Evolutionary conservation across 495 filamentous ascomycete genomes (phyloP), one percentile per base, ranked within the genome.

Genomic region (Talaromyces adpressus): DNA sequence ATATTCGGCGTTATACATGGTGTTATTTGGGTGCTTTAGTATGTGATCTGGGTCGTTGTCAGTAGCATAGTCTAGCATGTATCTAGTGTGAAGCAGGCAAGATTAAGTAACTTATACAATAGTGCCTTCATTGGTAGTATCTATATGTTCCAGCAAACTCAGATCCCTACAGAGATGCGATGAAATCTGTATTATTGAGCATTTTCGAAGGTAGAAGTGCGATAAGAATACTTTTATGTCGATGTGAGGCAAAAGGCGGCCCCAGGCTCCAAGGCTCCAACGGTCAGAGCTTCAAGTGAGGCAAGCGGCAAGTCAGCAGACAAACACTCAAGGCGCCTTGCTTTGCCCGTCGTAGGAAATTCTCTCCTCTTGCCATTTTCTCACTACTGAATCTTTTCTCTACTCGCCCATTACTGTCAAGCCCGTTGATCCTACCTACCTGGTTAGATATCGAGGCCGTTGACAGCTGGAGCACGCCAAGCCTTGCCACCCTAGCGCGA

Each of bases 1-100:
- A 34, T 67, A 59, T 66, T 63, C 66, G 57, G 32, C 64, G 51
- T 68, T 67, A 62, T 63, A n/a, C 29, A 54, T 51, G 52, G 54
- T 22, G 25, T 53, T 39, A 30, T 45, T 36, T 58, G 14, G 29
- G n/a, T 32, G 27, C 8, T 32, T 58, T 32, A 22, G 30, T 36
- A 58, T 32, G 12, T 27, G 22, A 25, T 29, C 9, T 56, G 23
- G n/a, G 6, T 12, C 25, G 57, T 59, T 18, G 27, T 59, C 16
- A 36, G 39, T 53, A 29, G 52, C 27, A 27, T 29, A 53, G 51
- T 12, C 51, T 53, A 53, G 9, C 23, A 29, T 56, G n/a, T 20
- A 41, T 41, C 12, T 16, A 41, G 11, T 41, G 12, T 12, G 12
- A 16, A 41, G 36, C 36, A 41, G n/a, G 4, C 36, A 41, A 5